phyloP scores from a whole-genome alignment of 768 basidiomycete genomes.

The Amanita subjunquillea region DNA sequence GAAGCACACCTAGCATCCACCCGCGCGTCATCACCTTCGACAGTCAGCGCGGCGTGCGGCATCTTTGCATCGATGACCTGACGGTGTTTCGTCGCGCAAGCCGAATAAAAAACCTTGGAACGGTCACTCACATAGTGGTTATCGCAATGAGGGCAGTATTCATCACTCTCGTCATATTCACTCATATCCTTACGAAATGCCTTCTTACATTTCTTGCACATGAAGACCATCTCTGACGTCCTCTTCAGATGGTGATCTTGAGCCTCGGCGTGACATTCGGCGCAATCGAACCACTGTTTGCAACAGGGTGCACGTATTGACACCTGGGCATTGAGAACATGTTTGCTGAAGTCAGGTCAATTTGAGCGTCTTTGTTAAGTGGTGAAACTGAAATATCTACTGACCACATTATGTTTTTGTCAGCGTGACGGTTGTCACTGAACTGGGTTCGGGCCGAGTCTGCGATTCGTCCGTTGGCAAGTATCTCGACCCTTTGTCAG shows the following conservation, averaged over 20 bases:
- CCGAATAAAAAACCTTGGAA: not conserved
- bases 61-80: constrained; percentile 92
- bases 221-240: constrained; percentile 57
- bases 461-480: no score
- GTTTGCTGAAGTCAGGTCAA: constrained; percentile 43
- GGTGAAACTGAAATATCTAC: not conserved
- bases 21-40: constrained; percentile 88
- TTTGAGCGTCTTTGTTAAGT: no score
- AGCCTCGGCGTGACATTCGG: constrained; percentile 86
- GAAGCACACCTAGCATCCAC: constrained; percentile 69
- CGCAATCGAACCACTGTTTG: constrained; percentile 95
- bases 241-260: constrained; percentile 64
- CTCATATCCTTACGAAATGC: constrained; percentile 95
- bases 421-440: not conserved
- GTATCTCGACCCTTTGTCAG: no score
- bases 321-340: constrained; percentile 93
- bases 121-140: constrained; percentile 85
- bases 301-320: constrained; percentile 95
- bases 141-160: constrained; percentile 97
- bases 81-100: not conserved
- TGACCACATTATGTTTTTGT: not conserved
- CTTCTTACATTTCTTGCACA: constrained; percentile 60
- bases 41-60: constrained; percentile 72
- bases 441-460: no score
- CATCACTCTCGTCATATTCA: constrained; percentile 90